phyloP scores from a whole-genome alignment of 768 basidiomycete species.

The Butyriboletus loyo region DNA sequence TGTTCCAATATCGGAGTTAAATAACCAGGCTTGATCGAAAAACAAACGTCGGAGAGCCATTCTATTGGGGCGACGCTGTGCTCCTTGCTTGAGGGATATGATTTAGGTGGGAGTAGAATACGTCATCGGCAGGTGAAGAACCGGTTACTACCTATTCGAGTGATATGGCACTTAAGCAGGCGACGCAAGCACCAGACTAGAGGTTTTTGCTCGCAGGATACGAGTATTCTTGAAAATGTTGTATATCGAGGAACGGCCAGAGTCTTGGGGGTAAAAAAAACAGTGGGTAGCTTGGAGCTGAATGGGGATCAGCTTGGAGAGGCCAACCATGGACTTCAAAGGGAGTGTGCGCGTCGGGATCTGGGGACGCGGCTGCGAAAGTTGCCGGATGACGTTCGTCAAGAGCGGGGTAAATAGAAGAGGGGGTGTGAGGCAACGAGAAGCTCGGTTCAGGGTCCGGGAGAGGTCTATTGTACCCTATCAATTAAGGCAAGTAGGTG shows the following conservation, averaged over 20 bases:
- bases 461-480: neutral
- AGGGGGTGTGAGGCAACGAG: neutral
- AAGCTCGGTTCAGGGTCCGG: neutral
- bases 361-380: neutral
- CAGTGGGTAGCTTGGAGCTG: neutral
- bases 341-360: neutral
- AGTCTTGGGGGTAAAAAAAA: neutral
- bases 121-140: neutral
- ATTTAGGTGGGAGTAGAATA: too few relatives aligned
- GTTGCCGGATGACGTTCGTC: neutral
- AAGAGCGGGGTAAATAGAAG: too few relatives aligned
- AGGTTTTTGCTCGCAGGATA: neutral
- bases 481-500: neutral
- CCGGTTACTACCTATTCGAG: neutral
- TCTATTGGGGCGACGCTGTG: neutral
- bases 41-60: neutral
- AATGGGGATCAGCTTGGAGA: neutral
- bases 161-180: neutral
- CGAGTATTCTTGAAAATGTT: fast-evolving
- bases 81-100: neutral
- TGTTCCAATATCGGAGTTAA: neutral
- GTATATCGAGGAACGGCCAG: too few relatives aligned
- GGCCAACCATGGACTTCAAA: neutral
- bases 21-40: neutral
- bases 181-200: too few relatives aligned